Percentiles rank a stretch among this genome's conserved stretches.
These are phyloP conservation scores for Apiospora kogelbergensis DNA, from an alignment of 2,329 filamentous ascomycete genomes.

Conservation along the genomic window DNA sequence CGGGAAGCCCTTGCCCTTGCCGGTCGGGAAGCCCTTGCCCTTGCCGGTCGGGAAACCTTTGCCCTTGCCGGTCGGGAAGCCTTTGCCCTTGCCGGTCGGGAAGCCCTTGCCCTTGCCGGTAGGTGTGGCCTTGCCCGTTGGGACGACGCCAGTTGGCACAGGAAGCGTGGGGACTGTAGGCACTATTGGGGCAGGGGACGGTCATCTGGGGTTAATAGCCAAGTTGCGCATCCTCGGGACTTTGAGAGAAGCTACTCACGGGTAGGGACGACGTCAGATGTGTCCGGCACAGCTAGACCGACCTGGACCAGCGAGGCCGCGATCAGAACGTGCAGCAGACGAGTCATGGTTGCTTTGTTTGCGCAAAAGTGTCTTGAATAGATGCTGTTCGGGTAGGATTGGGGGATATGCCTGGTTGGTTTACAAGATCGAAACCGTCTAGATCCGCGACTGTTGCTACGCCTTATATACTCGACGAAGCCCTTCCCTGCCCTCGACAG, in stretches of 20 bases:
- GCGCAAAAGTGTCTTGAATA: background rate
- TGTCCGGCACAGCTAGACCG: background rate
- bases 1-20: background rate
- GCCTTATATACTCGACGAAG: background rate
- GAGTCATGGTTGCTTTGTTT: slow-evolving; percentile 10
- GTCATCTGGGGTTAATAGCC: background rate
- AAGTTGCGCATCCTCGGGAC: too few species aligned
- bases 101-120: background rate
- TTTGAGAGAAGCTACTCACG: background rate
- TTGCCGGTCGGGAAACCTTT: background rate
- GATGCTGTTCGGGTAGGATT: background rate
- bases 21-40: background rate
- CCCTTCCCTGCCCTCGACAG: background rate
- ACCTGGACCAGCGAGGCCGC: slow-evolving; percentile 10
- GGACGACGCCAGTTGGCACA: background rate
- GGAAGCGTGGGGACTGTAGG: background rate
- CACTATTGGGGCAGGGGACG: background rate
- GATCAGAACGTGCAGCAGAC: slow-evolving; percentile 11
- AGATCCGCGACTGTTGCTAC: background rate
- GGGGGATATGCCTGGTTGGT: background rate
- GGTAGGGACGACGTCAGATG: background rate
- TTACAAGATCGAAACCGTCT: background rate
- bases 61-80: background rate
- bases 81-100: too few species aligned
- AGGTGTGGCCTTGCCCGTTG: background rate